phyloP scores from a whole-genome alignment of 495 filamentous ascomycete genomes.

The Xylaria bambusicola region DNA sequence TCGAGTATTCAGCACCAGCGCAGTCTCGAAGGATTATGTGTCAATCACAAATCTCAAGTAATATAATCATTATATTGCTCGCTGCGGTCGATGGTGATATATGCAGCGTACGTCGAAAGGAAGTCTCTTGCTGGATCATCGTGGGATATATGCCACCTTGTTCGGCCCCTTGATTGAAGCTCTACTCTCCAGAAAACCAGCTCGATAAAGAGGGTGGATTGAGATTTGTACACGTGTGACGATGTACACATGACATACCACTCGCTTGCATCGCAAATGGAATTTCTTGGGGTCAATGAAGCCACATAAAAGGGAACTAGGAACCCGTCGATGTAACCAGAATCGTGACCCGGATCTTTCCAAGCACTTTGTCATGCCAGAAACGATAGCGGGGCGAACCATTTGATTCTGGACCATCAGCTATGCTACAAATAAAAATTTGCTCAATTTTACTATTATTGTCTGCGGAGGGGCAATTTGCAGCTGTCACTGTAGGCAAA shows the following conservation, averaged over 20 bases:
- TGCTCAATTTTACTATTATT: conserved; percentile 1
- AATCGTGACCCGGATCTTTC: conserved; percentile 8
- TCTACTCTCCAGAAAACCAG: background rate
- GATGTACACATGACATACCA: conserved; percentile 3
- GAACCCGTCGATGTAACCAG: conserved; percentile 6
- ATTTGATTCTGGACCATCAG: background rate
- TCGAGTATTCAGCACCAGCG: background rate
- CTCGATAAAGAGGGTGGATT: background rate
- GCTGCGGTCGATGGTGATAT: background rate
- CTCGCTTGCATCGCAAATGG: conserved; percentile 7
- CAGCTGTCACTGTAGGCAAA: background rate
- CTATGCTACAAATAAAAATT: conserved; percentile 13
- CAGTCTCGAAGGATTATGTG: background rate
- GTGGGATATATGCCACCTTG: background rate
- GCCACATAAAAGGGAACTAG: background rate
- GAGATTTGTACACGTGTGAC: background rate
- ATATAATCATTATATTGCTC: background rate
- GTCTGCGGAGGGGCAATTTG: background rate
- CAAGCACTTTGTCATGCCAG: conserved; percentile 2
- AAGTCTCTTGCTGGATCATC: background rate
- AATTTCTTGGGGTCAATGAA: conserved; percentile 5
- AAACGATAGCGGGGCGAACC: conserved; percentile 10
- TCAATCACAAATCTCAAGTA: conserved; percentile 1
- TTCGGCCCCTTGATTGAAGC: background rate
- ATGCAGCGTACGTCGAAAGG: background rate